Percentiles rank a stretch among this genome's conserved stretches.
phyloP scores from a whole-genome alignment of 1,284 basidiomycete species.

The Cryptococcus sp. region DNA sequence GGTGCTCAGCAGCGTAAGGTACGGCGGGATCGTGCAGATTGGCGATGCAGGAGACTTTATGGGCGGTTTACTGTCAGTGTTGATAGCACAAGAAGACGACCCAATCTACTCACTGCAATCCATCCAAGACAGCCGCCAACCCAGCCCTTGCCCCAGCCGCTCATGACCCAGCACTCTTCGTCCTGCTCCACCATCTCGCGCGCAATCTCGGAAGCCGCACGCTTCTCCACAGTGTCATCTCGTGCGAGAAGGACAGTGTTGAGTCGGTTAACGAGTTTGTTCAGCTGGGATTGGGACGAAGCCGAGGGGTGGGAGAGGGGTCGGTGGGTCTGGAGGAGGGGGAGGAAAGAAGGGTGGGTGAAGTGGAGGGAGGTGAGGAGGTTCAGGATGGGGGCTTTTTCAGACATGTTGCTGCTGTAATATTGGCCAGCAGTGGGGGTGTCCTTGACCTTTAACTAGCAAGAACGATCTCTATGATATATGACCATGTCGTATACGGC shows the following conservation, averaged over 20 bases:
- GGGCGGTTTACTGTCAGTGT: neutral
- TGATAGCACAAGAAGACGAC: too few relatives aligned
- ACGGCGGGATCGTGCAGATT: constrained; percentile 5
- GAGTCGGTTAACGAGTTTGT: constrained; percentile 39
- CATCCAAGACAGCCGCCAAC: constrained; percentile 29
- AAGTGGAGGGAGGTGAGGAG: constrained; percentile 33
- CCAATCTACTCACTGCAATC: constrained; percentile 25
- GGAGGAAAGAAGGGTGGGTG: constrained; percentile 25
- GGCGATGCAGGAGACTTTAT: constrained; percentile 9
- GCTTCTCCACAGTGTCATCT: constrained; percentile 23
- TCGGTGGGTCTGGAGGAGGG: constrained; percentile 28
- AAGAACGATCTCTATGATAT: too few relatives aligned
- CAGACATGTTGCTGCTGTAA: constrained; percentile 1
- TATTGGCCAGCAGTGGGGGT: neutral
- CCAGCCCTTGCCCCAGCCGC: constrained; percentile 42
- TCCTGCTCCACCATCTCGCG: constrained; percentile 33
- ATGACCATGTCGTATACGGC: neutral
- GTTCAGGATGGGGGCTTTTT: constrained; percentile 2
- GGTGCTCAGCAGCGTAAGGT: constrained; percentile 25
- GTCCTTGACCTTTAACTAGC: too few relatives aligned
- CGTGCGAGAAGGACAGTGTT: constrained; percentile 35
- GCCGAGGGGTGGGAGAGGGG: constrained; percentile 34
- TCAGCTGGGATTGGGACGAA: constrained; percentile 20
- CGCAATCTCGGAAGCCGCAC: constrained; percentile 23
- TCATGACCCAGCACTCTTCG: constrained; percentile 38